Base-by-base conservation (phyloP, 2,329 filamentous ascomycete genomes). In the Juglanconis oblonga region DNA sequence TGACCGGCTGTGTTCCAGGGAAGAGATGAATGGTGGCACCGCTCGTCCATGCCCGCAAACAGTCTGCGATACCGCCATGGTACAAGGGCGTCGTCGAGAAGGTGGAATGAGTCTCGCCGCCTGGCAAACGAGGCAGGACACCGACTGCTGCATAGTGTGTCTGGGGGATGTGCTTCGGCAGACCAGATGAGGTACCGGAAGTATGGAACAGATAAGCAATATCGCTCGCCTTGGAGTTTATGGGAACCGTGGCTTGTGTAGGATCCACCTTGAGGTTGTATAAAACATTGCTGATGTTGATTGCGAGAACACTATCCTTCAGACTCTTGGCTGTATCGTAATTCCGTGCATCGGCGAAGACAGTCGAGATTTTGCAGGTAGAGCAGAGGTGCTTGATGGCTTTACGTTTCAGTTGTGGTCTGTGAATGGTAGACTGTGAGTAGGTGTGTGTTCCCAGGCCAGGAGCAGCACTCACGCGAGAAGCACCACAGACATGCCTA, bases 21-120 rank as follows among this genome's bases (percentile, higher is more conserved):
- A 88, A 89, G 9, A 88, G 74, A 82, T 84, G 88, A 2, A 88
- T 82, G 65, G 82, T 70, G 0, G 83, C 80, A 17, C 77, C 78
- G 59, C 82, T 85, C 1, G 83, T 81, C 85, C 86, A 88, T 0
- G 84, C 79, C 53, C 86, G 74, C 50, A 88, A 81, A 24, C 83
- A 77, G 67, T 89, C 87, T 1, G 86, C 83, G 8, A 87, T 77
- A 0, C 86, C 87, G 1, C 86, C 87, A 64, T 88, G 85, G 64
- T 87, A 89, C 0, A 89, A 74, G 0, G 87, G 86, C 3, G 86
- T 89, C 0, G 85, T 87, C 0, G 85, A 86, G 65, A 88, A 88
- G 0, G 84, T 87, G 0, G 83, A 80, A 2, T 73, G 67, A 3
- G 72, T 55, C 0, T 66, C 47, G 0, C 71, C 68, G 4, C 70